Evolutionary conservation across 2,329 filamentous ascomycete species (phyloP).

Genomic region (Colletotrichum musicola): DNA sequence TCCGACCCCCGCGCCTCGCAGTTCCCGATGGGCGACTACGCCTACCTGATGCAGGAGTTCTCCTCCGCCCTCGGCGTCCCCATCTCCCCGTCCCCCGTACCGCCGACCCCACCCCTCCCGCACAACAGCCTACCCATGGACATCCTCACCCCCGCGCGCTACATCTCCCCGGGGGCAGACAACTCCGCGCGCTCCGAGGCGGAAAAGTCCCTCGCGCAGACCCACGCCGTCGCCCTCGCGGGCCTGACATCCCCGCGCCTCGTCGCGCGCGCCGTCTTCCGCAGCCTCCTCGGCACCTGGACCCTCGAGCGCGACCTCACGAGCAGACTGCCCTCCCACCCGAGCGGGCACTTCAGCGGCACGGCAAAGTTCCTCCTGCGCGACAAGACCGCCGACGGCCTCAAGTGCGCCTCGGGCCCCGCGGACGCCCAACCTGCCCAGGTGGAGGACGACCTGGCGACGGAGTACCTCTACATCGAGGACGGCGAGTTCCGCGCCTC

Average conservation of each 20-base stretch:
- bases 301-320: slow-evolving; percentile 68
- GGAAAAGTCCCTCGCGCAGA: slow-evolving; percentile 59
- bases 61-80: slow-evolving; percentile 68
- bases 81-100: slow-evolving; percentile 50
- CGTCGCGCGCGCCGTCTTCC: slow-evolving; percentile 75
- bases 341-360: slow-evolving; percentile 74
- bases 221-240: slow-evolving; percentile 55
- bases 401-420: slow-evolving; percentile 48
- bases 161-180: slow-evolving; percentile 57
- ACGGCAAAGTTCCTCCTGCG: slow-evolving; percentile 75
- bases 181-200: slow-evolving; percentile 54
- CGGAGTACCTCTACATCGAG: slow-evolving; percentile 78
- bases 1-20: slow-evolving; percentile 68
- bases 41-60: slow-evolving; percentile 80
- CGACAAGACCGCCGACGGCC: slow-evolving; percentile 66
- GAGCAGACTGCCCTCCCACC: slow-evolving; percentile 68
- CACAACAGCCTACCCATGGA: slow-evolving; percentile 61
- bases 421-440: slow-evolving; percentile 20
- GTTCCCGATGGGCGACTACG: slow-evolving; percentile 87
- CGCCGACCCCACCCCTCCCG: slow-evolving; percentile 53
- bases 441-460: slow-evolving; percentile 47
- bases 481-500: slow-evolving; percentile 73
- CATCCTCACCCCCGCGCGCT: slow-evolving; percentile 68
- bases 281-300: slow-evolving; percentile 79
- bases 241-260: slow-evolving; percentile 62